A percentile compares a stretch with the other conserved stretches of the same genome.
These are phyloP conservation scores for Saraca asoca DNA, from an alignment of 331 rosid genomes.

Conservation along the genomic window DNA sequence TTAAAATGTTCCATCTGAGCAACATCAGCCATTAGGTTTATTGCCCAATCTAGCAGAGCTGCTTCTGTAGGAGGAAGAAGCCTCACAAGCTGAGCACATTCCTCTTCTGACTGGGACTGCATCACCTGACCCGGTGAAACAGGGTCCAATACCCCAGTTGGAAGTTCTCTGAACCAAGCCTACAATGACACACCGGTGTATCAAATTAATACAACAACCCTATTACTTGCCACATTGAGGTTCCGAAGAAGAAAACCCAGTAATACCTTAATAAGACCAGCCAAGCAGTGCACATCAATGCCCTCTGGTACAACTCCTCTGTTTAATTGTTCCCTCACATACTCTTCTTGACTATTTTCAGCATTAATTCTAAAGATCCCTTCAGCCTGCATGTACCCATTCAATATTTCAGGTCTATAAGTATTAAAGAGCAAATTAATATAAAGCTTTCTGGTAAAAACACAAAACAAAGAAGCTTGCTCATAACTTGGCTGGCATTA, in stretches of 20 bases:
- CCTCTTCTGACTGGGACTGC: slow-evolving; percentile 49
- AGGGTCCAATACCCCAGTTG: slow-evolving; percentile 48
- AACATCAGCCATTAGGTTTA: slow-evolving; percentile 53
- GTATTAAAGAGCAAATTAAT: not conserved
- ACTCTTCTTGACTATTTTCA: slow-evolving; percentile 41
- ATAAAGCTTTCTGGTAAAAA: not conserved
- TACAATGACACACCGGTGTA: no score
- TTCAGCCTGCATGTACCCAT: slow-evolving; percentile 56
- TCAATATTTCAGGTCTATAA: slow-evolving; percentile 22
- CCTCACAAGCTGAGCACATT: slow-evolving; percentile 42
- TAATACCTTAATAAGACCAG: slow-evolving; percentile 76
- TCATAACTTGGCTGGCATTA: not conserved
- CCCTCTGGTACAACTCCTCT: slow-evolving; percentile 62
- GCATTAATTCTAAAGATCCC: slow-evolving; percentile 80
- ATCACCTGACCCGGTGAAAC: slow-evolving; percentile 48
- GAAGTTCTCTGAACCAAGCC: slow-evolving; percentile 60
- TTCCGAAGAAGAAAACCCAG: slow-evolving; percentile 8
- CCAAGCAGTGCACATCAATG: slow-evolving; percentile 76
- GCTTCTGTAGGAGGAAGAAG: slow-evolving; percentile 50
- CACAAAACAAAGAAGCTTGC: not conserved
- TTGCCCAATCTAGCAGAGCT: slow-evolving; percentile 50
- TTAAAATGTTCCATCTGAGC: slow-evolving; percentile 44
- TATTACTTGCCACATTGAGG: no score
- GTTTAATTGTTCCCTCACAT: no score
- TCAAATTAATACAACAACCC: no score